Evolutionary conservation across 1,284 basidiomycete genomes (phyloP).

Genomic region (Melampsora abietis-canadensis): DNA sequence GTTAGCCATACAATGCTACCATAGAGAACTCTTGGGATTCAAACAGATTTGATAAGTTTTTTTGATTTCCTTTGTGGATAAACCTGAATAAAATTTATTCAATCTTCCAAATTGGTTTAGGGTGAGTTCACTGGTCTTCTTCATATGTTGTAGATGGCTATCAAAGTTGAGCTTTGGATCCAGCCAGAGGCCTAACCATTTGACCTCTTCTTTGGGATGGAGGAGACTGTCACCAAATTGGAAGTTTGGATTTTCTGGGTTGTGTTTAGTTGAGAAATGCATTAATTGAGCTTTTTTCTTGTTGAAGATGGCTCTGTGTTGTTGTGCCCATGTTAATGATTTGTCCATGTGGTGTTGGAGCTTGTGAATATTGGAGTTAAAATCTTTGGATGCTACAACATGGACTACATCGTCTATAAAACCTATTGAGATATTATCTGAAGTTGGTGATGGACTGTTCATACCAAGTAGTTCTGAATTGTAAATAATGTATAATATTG

Average conservation of each 20-base stretch:
- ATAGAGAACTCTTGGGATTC: constrained; percentile 6
- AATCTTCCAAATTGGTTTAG: background rate
- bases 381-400: no score
- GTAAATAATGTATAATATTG: no score
- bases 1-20: constrained; percentile 19
- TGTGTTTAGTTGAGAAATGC: background rate
- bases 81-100: background rate
- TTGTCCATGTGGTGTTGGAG: background rate
- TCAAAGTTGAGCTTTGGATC: background rate
- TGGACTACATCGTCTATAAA: no score
- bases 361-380: no score
- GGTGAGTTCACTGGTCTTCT: background rate
- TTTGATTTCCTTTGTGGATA: background rate
- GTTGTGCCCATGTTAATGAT: background rate
- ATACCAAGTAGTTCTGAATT: no score
- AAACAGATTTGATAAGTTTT: background rate
- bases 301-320: constrained; percentile 22
- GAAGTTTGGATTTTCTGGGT: background rate
- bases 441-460: no score
- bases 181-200: background rate
- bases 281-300: constrained; percentile 13
- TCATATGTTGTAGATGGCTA: background rate
- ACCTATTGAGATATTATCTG: no score
- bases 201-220: background rate
- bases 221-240: background rate